A percentile compares a stretch with the other conserved stretches of the same genome.
Evolutionary conservation across 306 rosid species (phyloP).

Genomic region (Ziziphus jujuba): DNA sequence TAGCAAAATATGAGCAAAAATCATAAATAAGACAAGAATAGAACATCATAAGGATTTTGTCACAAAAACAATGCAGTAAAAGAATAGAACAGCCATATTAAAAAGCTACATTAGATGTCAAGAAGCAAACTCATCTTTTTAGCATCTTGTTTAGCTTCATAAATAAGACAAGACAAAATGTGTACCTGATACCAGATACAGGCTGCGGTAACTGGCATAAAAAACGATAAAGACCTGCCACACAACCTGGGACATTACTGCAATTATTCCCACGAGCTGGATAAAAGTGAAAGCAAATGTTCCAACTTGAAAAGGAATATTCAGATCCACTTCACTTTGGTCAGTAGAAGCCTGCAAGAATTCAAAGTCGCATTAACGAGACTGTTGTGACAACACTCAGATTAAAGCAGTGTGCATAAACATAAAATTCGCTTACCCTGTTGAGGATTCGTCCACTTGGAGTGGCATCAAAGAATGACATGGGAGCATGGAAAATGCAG

Average conservation of each 20-base stretch:
- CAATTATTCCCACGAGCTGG: conserved; percentile 65
- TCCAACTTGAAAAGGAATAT: conserved; percentile 37
- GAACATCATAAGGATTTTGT: background rate
- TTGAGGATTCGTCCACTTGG: conserved; percentile 74
- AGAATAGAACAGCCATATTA: background rate
- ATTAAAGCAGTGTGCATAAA: background rate
- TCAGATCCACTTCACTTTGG: conserved; percentile 54
- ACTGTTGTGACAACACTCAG: background rate
- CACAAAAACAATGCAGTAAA: too few relatives aligned
- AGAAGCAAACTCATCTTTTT: background rate
- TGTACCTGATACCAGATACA: conserved; percentile 76
- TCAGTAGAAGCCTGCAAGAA: conserved; percentile 59
- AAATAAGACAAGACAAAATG: conserved; percentile 6
- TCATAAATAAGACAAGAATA: too few relatives aligned
- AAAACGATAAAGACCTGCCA: conserved; percentile 73
- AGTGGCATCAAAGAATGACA: conserved; percentile 77
- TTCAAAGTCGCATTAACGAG: background rate
- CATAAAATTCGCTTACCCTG: conserved; percentile 40
- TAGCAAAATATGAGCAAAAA: too few relatives aligned
- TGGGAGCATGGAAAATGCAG: conserved; percentile 68
- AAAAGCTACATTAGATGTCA: background rate
- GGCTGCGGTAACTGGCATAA: conserved; percentile 54
- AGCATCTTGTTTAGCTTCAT: background rate
- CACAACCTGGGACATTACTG: conserved; percentile 77
- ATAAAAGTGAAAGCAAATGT: conserved; percentile 43